Conservation (phyloP, 169 alveolate species). For the Babesia divergens region DNA sequence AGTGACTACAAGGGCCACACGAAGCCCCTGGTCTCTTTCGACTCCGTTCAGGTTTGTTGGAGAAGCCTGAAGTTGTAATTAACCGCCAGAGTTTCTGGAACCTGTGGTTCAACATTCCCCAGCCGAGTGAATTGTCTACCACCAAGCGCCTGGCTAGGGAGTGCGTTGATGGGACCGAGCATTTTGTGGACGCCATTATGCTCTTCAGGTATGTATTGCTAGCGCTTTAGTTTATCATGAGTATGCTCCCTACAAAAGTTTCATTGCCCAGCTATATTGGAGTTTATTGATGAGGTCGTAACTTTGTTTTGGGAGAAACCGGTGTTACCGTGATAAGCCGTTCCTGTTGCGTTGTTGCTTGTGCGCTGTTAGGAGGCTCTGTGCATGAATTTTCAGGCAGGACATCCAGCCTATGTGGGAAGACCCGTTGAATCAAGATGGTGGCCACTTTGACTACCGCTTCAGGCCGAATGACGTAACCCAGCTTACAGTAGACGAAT, state of each 20-base stretch:
- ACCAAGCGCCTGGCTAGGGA: constrained; percentile 65
- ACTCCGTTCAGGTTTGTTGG: constrained; percentile 71
- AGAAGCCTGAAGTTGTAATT: background rate
- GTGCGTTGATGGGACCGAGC: constrained; percentile 71
- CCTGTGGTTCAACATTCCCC: constrained; percentile 77
- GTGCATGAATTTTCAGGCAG: constrained; percentile 60
- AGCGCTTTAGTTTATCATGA: background rate
- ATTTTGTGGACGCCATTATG: constrained; percentile 77
- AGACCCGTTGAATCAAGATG: constrained; percentile 78
- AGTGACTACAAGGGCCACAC: constrained; percentile 80
- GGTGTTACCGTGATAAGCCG: too few relatives aligned
- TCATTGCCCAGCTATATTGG: background rate
- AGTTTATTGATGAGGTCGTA: too few relatives aligned
- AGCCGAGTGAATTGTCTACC: constrained; percentile 75
- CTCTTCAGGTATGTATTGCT: constrained; percentile 47
- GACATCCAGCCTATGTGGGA: constrained; percentile 86
- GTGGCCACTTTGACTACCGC: constrained; percentile 82
- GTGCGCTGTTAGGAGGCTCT: too few relatives aligned
- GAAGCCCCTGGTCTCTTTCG: constrained; percentile 80
- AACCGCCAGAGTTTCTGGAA: constrained; percentile 67
- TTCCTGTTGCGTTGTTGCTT: too few relatives aligned
- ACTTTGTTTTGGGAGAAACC: too few relatives aligned
- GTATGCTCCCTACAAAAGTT: background rate
- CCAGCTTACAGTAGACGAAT: constrained; percentile 74
- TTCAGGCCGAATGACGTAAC: constrained; percentile 73